phyloP scores from a whole-genome alignment of 2,329 filamentous ascomycete genomes.

The Penicillium sp. region DNA sequence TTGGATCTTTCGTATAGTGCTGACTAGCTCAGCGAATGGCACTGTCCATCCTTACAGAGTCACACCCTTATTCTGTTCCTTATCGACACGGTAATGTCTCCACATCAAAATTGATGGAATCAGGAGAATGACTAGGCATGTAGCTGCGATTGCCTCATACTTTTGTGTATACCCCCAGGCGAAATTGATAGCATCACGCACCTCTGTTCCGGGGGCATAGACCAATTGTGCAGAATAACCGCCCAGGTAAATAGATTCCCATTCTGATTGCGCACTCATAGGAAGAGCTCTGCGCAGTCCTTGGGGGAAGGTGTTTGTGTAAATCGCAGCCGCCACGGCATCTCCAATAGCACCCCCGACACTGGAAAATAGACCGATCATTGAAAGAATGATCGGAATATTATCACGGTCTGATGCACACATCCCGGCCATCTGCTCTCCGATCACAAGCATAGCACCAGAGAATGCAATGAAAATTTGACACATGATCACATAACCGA shows the following conservation, averaged over 20 bases:
- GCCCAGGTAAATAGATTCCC: slow-evolving; percentile 23
- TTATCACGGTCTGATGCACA: slow-evolving; percentile 55
- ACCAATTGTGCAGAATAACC: slow-evolving; percentile 29
- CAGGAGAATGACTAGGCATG: slow-evolving; percentile 24
- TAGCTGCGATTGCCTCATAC: slow-evolving; percentile 29
- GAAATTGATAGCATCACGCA: slow-evolving; percentile 36
- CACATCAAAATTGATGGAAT: slow-evolving; percentile 28
- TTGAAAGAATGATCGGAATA: slow-evolving; percentile 48
- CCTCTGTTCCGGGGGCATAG: slow-evolving; percentile 28
- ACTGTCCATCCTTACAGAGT: neutral
- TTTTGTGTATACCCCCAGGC: slow-evolving; percentile 37
- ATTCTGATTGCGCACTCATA: slow-evolving; percentile 16
- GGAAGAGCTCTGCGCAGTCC: slow-evolving; percentile 16
- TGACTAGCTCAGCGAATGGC: neutral
- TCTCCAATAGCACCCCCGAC: slow-evolving; percentile 37
- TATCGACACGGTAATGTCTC: slow-evolving; percentile 30
- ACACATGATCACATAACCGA: slow-evolving; percentile 54
- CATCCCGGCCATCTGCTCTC: slow-evolving; percentile 59
- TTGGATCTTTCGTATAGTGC: too few relatives aligned
- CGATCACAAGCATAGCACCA: slow-evolving; percentile 55
- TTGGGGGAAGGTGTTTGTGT: slow-evolving; percentile 21
- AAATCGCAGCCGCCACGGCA: slow-evolving; percentile 26
- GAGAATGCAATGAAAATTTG: slow-evolving; percentile 57
- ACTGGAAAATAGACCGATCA: slow-evolving; percentile 34
- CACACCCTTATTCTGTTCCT: slow-evolving; percentile 31